phyloP scores from a whole-genome alignment of 2,329 filamentous ascomycete species.

The Fusarium tanahbumbuense region DNA sequence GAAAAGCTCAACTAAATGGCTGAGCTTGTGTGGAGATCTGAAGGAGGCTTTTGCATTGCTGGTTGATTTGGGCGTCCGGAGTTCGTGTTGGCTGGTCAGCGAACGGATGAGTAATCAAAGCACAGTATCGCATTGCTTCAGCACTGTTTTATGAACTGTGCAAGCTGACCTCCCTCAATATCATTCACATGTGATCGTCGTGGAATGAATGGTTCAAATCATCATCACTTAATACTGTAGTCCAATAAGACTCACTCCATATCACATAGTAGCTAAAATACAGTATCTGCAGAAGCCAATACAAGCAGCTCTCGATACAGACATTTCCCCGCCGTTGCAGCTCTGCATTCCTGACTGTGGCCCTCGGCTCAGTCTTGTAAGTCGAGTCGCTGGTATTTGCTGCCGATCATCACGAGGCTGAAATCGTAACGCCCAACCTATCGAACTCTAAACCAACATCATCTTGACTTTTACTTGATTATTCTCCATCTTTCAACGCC shows the following conservation, averaged over 20 bases:
- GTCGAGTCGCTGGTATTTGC: constrained; percentile 7
- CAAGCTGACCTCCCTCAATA: background rate
- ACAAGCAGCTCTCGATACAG: background rate
- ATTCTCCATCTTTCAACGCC: background rate
- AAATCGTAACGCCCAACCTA: constrained; percentile 1
- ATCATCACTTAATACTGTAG: background rate
- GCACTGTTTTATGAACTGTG: background rate
- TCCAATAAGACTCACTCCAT: background rate
- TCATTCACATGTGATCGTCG: constrained; percentile 12
- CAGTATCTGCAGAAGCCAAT: background rate
- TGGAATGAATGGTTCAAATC: background rate
- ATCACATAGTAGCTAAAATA: too few species aligned
- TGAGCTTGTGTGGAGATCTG: constrained; percentile 38
- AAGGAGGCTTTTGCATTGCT: constrained; percentile 43
- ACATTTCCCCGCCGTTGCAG: background rate
- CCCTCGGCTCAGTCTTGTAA: constrained; percentile 32
- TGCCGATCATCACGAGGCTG: constrained; percentile 18
- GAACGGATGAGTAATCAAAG: constrained; percentile 13
- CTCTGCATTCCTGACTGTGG: background rate
- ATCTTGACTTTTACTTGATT: background rate
- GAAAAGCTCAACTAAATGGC: constrained; percentile 34
- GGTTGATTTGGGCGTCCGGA: constrained; percentile 45
- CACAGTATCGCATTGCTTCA: too few species aligned
- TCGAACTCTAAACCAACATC: constrained; percentile 30
- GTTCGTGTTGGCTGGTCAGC: constrained; percentile 5